A percentile compares a stretch with the other conserved stretches of the same genome.
Conservation (phyloP, 2,329 filamentous ascomycete species). For the Biscogniauxia marginata region DNA sequence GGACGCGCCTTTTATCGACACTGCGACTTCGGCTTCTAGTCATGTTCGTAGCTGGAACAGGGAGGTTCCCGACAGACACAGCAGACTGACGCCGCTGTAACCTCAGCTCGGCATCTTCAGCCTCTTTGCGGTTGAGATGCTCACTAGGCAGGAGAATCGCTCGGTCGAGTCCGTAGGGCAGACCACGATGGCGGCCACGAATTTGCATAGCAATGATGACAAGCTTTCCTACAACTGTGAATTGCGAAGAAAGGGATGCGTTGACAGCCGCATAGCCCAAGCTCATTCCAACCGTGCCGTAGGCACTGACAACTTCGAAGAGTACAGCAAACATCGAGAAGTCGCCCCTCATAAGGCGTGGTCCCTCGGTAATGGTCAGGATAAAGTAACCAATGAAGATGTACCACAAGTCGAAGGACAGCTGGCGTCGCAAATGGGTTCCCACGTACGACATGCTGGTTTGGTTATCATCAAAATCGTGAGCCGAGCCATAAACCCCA, state of each 20-base stretch:
- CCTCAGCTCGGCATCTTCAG: slow-evolving; percentile 43
- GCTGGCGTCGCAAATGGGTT: slow-evolving; percentile 84
- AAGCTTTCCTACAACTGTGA: slow-evolving; percentile 70
- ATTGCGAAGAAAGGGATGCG: slow-evolving; percentile 79
- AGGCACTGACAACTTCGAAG: slow-evolving; percentile 87
- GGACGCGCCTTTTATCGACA: slow-evolving; percentile 26
- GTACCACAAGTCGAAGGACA: slow-evolving; percentile 98
- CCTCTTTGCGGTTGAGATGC: slow-evolving; percentile 52
- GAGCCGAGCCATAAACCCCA: slow-evolving; percentile 63
- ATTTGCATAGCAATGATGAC: slow-evolving; percentile 69
- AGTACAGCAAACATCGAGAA: slow-evolving; percentile 70
- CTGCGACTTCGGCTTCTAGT: slow-evolving; percentile 29
- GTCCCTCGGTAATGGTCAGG: slow-evolving; percentile 83
- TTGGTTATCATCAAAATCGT: slow-evolving; percentile 50
- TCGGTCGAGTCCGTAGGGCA: slow-evolving; percentile 66
- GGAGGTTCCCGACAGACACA: slow-evolving; percentile 27
- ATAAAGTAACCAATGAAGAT: slow-evolving; percentile 93
- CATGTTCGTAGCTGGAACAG: slow-evolving; percentile 21
- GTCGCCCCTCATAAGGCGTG: slow-evolving; percentile 59
- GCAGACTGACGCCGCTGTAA: slow-evolving; percentile 37
- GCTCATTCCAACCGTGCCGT: slow-evolving; percentile 90
- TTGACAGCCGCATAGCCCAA: slow-evolving; percentile 77
- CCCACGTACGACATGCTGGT: slow-evolving; percentile 79
- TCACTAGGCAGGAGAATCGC: slow-evolving; percentile 60
- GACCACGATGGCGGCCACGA: slow-evolving; percentile 65